Evolutionary conservation across 2,329 filamentous ascomycete genomes (phyloP).

Genomic region (Elsinoe arachidis): DNA sequence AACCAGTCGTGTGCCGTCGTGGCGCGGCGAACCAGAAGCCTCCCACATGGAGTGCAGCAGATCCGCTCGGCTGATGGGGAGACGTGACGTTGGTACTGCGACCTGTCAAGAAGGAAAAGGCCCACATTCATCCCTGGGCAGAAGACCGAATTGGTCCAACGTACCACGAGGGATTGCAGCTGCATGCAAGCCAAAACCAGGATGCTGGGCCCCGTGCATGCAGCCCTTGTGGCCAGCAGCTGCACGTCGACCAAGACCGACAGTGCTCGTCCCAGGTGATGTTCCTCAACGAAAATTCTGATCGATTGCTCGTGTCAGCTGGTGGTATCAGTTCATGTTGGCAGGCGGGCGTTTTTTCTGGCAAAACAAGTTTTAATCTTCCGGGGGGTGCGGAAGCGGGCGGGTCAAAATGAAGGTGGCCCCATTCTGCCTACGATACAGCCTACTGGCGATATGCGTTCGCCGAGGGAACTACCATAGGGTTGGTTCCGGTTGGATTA

Average conservation of each 20-base stretch:
- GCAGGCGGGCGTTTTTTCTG: neutral
- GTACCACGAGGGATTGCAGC: neutral
- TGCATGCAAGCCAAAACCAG: constrained; percentile 10
- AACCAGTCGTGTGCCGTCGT: constrained; percentile 8
- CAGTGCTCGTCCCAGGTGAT: neutral
- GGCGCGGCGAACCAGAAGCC: constrained; percentile 9
- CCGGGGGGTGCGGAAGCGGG: constrained; percentile 7
- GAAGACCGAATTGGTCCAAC: neutral
- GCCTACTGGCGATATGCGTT: neutral
- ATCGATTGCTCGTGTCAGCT: constrained; percentile 6
- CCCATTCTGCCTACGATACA: neutral
- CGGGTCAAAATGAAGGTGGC: constrained; percentile 8
- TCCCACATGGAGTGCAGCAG: constrained; percentile 10
- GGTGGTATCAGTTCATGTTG: constrained; percentile 9
- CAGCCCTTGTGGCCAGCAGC: neutral
- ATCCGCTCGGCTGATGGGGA: constrained; percentile 10
- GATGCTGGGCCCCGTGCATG: constrained; percentile 3
- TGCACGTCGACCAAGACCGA: constrained; percentile 3
- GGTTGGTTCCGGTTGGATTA: neutral
- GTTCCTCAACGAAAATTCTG: constrained; percentile 3
- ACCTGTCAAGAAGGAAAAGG: constrained; percentile 3
- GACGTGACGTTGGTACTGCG: constrained; percentile 4
- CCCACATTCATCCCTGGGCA: neutral
- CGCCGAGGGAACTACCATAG: constrained; percentile 4
- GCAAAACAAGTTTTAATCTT: constrained; percentile 6